phyloP scores from a whole-genome alignment of 345 rosid species.

The Murraya koenigii region DNA sequence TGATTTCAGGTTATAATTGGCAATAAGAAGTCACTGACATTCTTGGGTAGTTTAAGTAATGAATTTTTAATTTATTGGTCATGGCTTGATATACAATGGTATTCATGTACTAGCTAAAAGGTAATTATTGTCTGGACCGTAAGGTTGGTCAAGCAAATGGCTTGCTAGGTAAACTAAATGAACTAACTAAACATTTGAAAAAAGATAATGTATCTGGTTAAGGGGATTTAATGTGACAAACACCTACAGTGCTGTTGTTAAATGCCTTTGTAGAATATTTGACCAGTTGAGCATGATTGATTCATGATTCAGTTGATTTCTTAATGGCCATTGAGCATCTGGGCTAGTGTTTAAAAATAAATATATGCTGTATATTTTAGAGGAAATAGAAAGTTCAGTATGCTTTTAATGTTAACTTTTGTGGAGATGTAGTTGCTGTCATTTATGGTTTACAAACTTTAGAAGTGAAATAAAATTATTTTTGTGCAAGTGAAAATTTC shows the following conservation, averaged over 20 bases:
- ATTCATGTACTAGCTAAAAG: neutral
- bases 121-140: neutral
- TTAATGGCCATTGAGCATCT: neutral
- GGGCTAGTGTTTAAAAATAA: neutral
- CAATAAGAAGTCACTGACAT: neutral
- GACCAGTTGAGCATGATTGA: neutral
- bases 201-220: neutral
- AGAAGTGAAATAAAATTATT: neutral
- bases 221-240: neutral
- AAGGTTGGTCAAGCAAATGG: neutral
- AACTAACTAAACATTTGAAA: no score
- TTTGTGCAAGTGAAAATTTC: neutral
- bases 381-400: neutral
- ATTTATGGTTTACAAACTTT: neutral
- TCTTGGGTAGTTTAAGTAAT: neutral
- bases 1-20: neutral
- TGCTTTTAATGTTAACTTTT: neutral
- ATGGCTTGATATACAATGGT: neutral
- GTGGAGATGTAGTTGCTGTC: neutral
- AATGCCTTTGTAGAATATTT: neutral
- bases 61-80: neutral
- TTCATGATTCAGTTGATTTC: neutral
- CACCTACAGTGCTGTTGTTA: neutral
- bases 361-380: neutral
- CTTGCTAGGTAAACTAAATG: neutral